Base-by-base conservation (phyloP, 2,329 filamentous ascomycete genomes). In the Colletotrichum falcatum region DNA sequence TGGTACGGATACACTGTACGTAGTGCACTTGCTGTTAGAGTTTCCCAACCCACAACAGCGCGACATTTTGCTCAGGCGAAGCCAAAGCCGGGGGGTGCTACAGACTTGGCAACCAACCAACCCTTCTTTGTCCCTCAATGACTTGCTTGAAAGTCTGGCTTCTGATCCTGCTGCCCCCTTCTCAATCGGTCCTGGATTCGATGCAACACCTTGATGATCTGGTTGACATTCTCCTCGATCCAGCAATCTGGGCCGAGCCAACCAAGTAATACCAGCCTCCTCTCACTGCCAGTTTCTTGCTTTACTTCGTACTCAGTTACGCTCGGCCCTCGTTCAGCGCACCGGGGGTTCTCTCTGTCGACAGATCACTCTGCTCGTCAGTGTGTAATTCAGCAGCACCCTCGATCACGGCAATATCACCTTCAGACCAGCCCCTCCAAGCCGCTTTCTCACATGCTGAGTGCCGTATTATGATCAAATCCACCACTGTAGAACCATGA, bases 271-370 rank as follows among this genome's bases (percentile, higher is more conserved):
- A 42, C 67, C 46, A 62, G 42, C 67, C 51, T 48, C 53, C 35
- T 37, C 37, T 37, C 28, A n/a, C 42, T 44, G 18, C 20, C 18
- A 42, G 37, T 6, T 39, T 42, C 7, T 42, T 42, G 5, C 37
- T 39, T 39, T 28, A 51, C 66, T 66, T 61, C n/a, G n/a, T 11
- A 44, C 55, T 23, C 16, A 42, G 42, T 30, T 30, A 44, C 68
- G 66, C 64, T 70, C 37, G 46, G 67, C 26, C 46, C 53, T 46
- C 35, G 30, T 60, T 48, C 60, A 48, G 55, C 53, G 68, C 64
- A 54, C 54, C 30, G 53, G 58, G 48, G 64, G n/a, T n/a, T n/a
- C n/a, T n/a, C 55, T 71, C 53, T 42, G 44, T 46, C 46, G 55
- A 37, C 46, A 54, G 55, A 59, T 23, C 37, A 48, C n/a, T 37